phyloP scores from a whole-genome alignment of 148 eudicot genomes.

The Heliamphora exappendiculata region DNA sequence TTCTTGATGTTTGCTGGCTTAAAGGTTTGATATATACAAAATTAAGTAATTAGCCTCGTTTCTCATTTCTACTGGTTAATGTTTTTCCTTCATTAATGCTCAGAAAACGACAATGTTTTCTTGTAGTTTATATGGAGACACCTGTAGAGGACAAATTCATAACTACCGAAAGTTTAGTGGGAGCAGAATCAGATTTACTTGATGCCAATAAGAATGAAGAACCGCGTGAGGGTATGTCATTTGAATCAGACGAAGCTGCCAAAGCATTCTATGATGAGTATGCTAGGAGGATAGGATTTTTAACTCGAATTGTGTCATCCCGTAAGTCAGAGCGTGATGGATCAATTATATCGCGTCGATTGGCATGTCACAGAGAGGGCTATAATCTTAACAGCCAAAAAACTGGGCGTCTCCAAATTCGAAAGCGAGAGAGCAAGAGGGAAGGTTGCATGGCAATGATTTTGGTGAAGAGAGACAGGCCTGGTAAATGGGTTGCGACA shows the following conservation, averaged over 20 bases:
- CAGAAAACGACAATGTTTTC: not conserved
- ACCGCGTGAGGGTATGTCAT: slow-evolving; percentile 8
- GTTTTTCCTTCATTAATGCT: not conserved
- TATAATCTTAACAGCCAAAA: not conserved
- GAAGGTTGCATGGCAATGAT: slow-evolving; percentile 16
- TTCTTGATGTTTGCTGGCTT: too few relatives aligned
- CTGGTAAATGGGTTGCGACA: slow-evolving; percentile 8
- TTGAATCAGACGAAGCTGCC: slow-evolving; percentile 13
- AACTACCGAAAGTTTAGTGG: slow-evolving; percentile 5
- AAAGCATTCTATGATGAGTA: slow-evolving; percentile 11
- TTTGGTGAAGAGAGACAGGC: not conserved
- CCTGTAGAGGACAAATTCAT: slow-evolving; percentile 7
- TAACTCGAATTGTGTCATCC: slow-evolving; percentile 15
- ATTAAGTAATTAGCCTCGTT: not conserved
- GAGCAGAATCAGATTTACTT: slow-evolving; percentile 5
- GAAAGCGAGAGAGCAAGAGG: slow-evolving; percentile 13
- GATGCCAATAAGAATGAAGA: not conserved
- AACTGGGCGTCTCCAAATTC: not conserved
- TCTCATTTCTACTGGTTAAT: not conserved
- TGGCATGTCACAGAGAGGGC: slow-evolving; percentile 12
- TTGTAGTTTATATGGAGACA: slow-evolving; percentile 13
- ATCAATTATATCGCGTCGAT: slow-evolving; percentile 10
- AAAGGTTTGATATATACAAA: too few relatives aligned
- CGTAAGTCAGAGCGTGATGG: slow-evolving; percentile 13
- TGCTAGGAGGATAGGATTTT: slow-evolving; percentile 8